These are phyloP conservation scores for Trichoderma simmonsii DNA, from an alignment of 2,329 filamentous ascomycete species.

Conservation along the genomic window DNA sequence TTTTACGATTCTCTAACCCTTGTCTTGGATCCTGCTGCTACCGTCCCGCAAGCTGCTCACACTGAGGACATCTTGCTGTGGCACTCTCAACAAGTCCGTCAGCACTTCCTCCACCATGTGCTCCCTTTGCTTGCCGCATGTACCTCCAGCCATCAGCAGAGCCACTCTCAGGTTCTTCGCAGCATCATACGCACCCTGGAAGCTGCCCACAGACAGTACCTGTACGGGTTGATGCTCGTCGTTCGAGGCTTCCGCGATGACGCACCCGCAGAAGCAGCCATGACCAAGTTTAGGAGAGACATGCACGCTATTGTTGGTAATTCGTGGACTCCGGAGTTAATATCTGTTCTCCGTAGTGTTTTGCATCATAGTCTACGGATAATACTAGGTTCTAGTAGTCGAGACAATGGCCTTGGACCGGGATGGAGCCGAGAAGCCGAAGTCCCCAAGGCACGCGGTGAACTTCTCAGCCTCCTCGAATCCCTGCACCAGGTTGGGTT, in stretches of 20 bases:
- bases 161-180: constrained; percentile 47
- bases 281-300: constrained; percentile 56
- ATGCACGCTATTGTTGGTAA: constrained; percentile 64
- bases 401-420: constrained; percentile 17
- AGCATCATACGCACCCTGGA: constrained; percentile 57
- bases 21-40: constrained; percentile 46
- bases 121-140: constrained; percentile 53
- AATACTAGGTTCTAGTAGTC: constrained; percentile 39
- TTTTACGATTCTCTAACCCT: constrained; percentile 54
- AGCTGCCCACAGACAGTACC: constrained; percentile 56
- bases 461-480: constrained; percentile 55
- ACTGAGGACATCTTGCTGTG: constrained; percentile 57
- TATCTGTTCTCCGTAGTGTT: constrained; percentile 52
- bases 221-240: constrained; percentile 53
- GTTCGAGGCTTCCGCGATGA: constrained; percentile 44
- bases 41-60: constrained; percentile 48
- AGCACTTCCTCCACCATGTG: constrained; percentile 59
- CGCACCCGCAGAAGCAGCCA: constrained; percentile 36
- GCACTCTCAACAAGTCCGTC: constrained; percentile 59
- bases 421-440: constrained; percentile 23
- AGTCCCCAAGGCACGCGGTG: constrained; percentile 42
- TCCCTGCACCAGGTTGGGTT: constrained; percentile 64
- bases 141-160: constrained; percentile 43
- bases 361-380: constrained; percentile 50
- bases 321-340: constrained; percentile 54